These are phyloP conservation scores for Alternaria incomplexa DNA, from an alignment of 2,329 filamentous ascomycete species.

Conservation along the genomic window DNA sequence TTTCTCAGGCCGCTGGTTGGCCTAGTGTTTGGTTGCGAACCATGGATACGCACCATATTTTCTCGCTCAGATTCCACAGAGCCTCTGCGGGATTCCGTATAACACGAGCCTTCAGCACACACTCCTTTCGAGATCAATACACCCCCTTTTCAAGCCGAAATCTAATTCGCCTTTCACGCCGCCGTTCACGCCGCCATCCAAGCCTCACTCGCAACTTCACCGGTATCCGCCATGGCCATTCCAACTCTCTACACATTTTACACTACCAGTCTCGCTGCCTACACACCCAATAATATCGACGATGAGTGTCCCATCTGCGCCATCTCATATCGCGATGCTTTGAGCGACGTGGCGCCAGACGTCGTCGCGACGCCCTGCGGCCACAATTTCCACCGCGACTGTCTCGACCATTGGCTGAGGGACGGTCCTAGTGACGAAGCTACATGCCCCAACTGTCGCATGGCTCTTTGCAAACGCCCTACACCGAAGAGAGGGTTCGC, in stretches of 20 bases:
- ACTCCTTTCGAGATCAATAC: not conserved
- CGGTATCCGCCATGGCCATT: not conserved
- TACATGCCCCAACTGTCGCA: not conserved
- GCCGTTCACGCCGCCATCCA: not conserved
- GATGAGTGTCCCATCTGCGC: not conserved
- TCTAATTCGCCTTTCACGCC: not conserved
- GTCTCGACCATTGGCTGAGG: not conserved
- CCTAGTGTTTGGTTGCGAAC: not conserved
- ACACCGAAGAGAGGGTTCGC: not conserved
- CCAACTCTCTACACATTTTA: not conserved
- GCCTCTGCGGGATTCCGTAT: not conserved
- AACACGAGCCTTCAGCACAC: not conserved
- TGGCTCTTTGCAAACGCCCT: not conserved
- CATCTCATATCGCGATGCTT: not conserved
- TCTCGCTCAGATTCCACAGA: not conserved
- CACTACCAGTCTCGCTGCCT: not conserved
- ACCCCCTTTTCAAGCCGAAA: not conserved
- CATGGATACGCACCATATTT: not conserved
- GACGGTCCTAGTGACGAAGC: not conserved
- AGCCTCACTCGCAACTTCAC: not conserved
- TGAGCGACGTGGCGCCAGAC: too few relatives aligned
- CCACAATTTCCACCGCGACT: not conserved
- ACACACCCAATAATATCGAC: too few relatives aligned
- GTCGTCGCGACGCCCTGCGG: not conserved
- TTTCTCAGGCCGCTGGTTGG: not conserved